These are phyloP conservation scores for Nicotiana tabacum DNA, from an alignment of 257 asterid species.

Conservation along the genomic window DNA sequence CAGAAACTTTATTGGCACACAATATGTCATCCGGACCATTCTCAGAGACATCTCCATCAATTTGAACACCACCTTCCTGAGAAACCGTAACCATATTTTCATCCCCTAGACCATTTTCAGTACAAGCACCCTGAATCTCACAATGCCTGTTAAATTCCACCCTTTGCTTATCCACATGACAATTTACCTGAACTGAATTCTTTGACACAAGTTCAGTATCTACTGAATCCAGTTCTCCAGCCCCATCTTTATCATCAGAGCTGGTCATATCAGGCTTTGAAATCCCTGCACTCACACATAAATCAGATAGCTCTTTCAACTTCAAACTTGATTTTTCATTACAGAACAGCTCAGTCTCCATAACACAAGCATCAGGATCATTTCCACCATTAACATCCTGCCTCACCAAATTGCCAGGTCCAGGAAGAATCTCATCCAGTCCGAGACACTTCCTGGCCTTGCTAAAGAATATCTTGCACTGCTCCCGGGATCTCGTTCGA, in stretches of 20 bases:
- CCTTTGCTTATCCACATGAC: slow-evolving; percentile 29
- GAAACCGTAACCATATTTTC: slow-evolving; percentile 22
- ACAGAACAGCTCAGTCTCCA: slow-evolving; percentile 41
- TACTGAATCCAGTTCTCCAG: slow-evolving; percentile 28
- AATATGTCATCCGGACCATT: slow-evolving; percentile 17
- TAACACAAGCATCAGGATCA: slow-evolving; percentile 62
- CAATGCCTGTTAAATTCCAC: slow-evolving; percentile 28
- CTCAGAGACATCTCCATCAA: slow-evolving; percentile 28
- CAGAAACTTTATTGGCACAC: slow-evolving; percentile 21
- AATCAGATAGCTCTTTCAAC: slow-evolving; percentile 29
- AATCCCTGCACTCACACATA: slow-evolving; percentile 23
- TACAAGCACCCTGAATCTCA: slow-evolving; percentile 16
- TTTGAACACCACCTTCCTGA: slow-evolving; percentile 17
- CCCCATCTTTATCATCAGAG: slow-evolving; percentile 23
- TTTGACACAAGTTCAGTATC: slow-evolving; percentile 25
- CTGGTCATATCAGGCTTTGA: slow-evolving; percentile 36
- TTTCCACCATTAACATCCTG: slow-evolving; percentile 54
- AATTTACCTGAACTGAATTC: slow-evolving; percentile 19
- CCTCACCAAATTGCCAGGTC: slow-evolving; percentile 28
- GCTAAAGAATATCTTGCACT: slow-evolving; percentile 87
- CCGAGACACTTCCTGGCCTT: slow-evolving; percentile 84
- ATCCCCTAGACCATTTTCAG: slow-evolving; percentile 17
- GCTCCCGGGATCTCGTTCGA: slow-evolving; percentile 64
- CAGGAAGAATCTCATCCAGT: slow-evolving; percentile 45
- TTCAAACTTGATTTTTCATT: slow-evolving; percentile 36